Percentiles rank a stretch among this genome's conserved stretches.
Evolutionary conservation across 1,284 basidiomycete species (phyloP).

Genomic region (Heimioporus retisporus): DNA sequence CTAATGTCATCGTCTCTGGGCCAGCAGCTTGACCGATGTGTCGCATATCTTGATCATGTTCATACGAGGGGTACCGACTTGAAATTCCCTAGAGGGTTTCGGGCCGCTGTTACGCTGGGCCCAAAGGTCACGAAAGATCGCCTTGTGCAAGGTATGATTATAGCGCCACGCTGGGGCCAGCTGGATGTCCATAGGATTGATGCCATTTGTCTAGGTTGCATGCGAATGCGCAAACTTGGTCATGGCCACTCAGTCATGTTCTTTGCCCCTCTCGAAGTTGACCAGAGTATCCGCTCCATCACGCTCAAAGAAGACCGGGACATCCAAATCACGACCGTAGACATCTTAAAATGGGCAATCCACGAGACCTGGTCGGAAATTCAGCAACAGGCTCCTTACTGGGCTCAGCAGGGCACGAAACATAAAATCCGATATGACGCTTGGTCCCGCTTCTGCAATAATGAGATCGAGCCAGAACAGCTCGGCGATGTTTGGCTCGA

Average conservation of each 20-base stretch:
- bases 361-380: conserved; percentile 45
- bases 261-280: conserved; percentile 57
- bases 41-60: conserved; percentile 64
- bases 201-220: no score
- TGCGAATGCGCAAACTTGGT: no score
- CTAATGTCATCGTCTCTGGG: conserved; percentile 54
- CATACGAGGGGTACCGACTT: conserved; percentile 67
- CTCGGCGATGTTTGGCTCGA: conserved; percentile 45
- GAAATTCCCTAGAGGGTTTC: conserved; percentile 52
- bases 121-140: no score
- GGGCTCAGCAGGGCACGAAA: conserved; percentile 58
- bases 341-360: conserved; percentile 41
- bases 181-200: no score
- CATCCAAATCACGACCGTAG: conserved; percentile 29
- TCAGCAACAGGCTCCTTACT: conserved; percentile 45
- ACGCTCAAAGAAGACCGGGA: conserved; percentile 12
- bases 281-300: conserved; percentile 47
- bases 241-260: no score
- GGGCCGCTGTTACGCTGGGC: conserved; percentile 47
- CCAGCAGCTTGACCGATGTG: conserved; percentile 51
- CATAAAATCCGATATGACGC: conserved; percentile 44
- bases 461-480: background rate
- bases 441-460: conserved; percentile 34
- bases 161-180: no score
- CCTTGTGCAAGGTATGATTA: no score